Evolutionary conservation across 257 asterid genomes (phyloP), one percentile per base, ranked within the genome.

Genomic region (Solanum medicagineum): DNA sequence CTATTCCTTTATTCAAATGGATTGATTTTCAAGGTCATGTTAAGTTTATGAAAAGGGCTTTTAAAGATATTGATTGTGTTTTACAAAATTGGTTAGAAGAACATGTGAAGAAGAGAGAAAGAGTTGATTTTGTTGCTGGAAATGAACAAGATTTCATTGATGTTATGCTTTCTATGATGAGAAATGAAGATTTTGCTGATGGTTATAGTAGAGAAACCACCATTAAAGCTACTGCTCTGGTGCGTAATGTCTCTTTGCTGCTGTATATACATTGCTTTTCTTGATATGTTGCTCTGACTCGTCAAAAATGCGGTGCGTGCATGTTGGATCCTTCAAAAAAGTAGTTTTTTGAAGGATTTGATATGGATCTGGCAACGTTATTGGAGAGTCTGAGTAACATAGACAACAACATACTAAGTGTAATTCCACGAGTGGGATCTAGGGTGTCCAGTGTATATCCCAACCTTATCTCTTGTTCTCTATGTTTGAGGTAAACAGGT

Each of bases 21-120:
- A 10, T 85, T 63, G 87, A 85, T 66, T 68, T 63, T 56, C 80
- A 51, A 63, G 80, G 88, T 6, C 71, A 47, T 81, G 55, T 66
- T 11, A 86, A 86, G 51, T 49, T 51, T 17, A 44, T 86, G 81
- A 81, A 86, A 36, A 60, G 56, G 40, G 20, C 81, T 4, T 84
- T 44, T 53, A 56, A 54, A 69, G 87, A 22, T 45, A 65, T 85
- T 79, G 83, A 85, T 65, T 42, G 42, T 40, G 62, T 85, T 16
- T 7, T 85, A 1, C 69, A 66, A 32, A n/a, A 55, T 29, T 85
- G 87, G 87, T 42, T 85, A 19, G 85, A 85, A 53, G 87, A 66
- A 51, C 85, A 81, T 53, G 16, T 29, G 20, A 71, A 55, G 45
- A 81, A 42, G 82, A 71, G 59, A 68, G 36, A 69, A 16, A 19